Evolutionary conservation across 768 basidiomycete species (phyloP).

Genomic region (Vararia minispora): DNA sequence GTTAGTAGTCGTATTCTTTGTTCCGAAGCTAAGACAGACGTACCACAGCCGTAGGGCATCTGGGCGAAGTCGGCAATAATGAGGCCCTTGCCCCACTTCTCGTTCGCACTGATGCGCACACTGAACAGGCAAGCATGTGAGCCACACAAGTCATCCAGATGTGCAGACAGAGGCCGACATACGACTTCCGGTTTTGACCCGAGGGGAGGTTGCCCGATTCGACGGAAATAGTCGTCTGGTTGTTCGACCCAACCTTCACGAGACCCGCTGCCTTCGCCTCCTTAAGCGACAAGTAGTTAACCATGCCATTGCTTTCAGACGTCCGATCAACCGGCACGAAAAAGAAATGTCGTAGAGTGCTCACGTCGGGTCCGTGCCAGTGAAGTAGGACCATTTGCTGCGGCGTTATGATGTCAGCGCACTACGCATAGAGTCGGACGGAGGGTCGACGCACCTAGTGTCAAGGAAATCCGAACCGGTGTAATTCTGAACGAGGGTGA

Average conservation of each 20-base stretch:
- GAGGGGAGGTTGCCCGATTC: conserved; percentile 4
- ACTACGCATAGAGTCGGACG: not conserved
- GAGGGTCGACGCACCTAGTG: not conserved
- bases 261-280: conserved; percentile 1
- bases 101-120: conserved; percentile 20
- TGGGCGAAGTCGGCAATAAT: conserved; percentile 21
- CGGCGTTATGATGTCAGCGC: not conserved
- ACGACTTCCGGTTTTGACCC: conserved; percentile 4
- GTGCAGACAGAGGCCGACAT: not conserved
- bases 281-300: conserved; percentile 1
- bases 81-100: conserved; percentile 19
- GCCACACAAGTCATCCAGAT: not conserved
- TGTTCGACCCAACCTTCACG: conserved; percentile 2
- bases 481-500: not conserved
- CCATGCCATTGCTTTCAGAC: no score
- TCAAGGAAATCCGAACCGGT: not conserved
- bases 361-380: not conserved
- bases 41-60: conserved; percentile 21
- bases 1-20: no score
- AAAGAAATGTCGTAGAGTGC: no score
- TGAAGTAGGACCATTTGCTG: conserved; percentile 4
- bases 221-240: conserved; percentile 4
- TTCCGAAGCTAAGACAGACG: no score
- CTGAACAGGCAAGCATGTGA: conserved; percentile 4
- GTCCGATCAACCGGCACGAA: no score